Percentiles rank a stretch among this genome's conserved stretches.
Conservation (phyloP, 2,329 filamentous ascomycete species). For the Leptoxyphium fumago region DNA sequence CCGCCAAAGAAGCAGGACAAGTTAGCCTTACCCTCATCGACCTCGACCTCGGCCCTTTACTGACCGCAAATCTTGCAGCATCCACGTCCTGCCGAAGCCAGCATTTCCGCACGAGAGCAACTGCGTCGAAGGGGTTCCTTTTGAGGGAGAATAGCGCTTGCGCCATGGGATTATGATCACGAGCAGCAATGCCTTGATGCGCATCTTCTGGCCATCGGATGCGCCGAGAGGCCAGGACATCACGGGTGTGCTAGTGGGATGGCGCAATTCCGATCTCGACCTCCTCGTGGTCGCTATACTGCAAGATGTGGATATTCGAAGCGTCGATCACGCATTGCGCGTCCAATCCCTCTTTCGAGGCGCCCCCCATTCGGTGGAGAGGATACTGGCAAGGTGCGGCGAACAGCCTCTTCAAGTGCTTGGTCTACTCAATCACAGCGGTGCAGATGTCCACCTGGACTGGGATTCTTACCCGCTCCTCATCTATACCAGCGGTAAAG, state of each 20-base stretch:
- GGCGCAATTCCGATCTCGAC: conserved; percentile 84
- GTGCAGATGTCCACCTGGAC: conserved; percentile 25
- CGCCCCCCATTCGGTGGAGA: conserved; percentile 61
- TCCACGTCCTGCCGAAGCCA: conserved; percentile 60
- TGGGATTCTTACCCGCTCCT: conserved; percentile 57
- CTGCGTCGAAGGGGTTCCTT: conserved; percentile 88
- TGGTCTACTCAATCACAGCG: conserved; percentile 56
- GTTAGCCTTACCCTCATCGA: conserved; percentile 37
- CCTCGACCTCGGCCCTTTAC: neutral
- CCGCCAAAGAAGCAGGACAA: conserved; percentile 62
- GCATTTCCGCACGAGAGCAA: conserved; percentile 91
- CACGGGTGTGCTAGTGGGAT: conserved; percentile 82
- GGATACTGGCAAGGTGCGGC: conserved; percentile 75
- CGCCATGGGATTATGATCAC: conserved; percentile 48
- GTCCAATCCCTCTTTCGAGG: conserved; percentile 71
- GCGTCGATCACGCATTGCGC: conserved; percentile 77
- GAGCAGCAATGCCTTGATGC: conserved; percentile 69
- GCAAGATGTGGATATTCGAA: conserved; percentile 78
- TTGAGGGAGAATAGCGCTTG: conserved; percentile 31
- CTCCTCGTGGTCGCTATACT: conserved; percentile 80
- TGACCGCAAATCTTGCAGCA: conserved; percentile 44
- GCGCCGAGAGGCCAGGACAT: conserved; percentile 49
- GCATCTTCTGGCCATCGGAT: conserved; percentile 93
- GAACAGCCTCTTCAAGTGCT: conserved; percentile 72
- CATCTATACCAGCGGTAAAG: conserved; percentile 38